Percentiles rank a stretch among this genome's conserved stretches.
Evolutionary conservation across 306 rosid species (phyloP).

Genomic region (Biancaea sappan): DNA sequence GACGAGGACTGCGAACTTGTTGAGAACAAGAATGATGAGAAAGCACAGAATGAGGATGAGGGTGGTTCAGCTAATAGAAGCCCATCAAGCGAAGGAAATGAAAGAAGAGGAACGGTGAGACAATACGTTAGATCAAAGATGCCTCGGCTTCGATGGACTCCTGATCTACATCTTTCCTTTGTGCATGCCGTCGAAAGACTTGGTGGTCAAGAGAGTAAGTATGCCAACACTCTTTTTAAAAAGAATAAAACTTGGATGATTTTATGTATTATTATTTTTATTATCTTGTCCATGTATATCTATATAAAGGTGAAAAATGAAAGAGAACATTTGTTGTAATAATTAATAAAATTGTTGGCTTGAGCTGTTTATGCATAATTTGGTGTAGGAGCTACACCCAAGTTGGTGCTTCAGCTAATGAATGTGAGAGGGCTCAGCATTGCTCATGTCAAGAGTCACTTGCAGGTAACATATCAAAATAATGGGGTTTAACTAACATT

Average conservation of each 20-base stretch:
- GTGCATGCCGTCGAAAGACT: constrained; percentile 75
- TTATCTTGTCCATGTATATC: background rate
- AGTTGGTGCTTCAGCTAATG: constrained; percentile 85
- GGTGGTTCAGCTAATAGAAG: constrained; percentile 31
- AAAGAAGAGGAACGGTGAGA: constrained; percentile 52
- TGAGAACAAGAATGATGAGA: constrained; percentile 19
- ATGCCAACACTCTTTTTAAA: no score
- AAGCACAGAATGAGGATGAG: constrained; percentile 15
- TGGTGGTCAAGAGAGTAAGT: constrained; percentile 90
- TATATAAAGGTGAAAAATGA: background rate
- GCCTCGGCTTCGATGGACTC: constrained; percentile 94
- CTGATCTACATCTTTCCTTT: constrained; percentile 81
- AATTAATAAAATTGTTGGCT: background rate
- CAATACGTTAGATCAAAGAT: constrained; percentile 76
- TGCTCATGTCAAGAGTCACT: constrained; percentile 93
- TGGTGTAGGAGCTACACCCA: constrained; percentile 87
- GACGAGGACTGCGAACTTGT: constrained; percentile 2
- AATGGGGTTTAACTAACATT: background rate
- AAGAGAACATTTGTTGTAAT: background rate
- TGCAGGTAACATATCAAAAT: constrained; percentile 66
- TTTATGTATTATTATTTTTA: no score
- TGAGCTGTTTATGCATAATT: constrained; percentile 2
- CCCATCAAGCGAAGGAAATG: constrained; percentile 34
- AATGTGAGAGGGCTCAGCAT: constrained; percentile 90
- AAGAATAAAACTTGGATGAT: no score